A percentile compares a stretch with the other conserved stretches of the same genome.
Evolutionary conservation across 2,329 filamentous ascomycete genomes (phyloP).

Genomic region (Harringtonia lauricola): DNA sequence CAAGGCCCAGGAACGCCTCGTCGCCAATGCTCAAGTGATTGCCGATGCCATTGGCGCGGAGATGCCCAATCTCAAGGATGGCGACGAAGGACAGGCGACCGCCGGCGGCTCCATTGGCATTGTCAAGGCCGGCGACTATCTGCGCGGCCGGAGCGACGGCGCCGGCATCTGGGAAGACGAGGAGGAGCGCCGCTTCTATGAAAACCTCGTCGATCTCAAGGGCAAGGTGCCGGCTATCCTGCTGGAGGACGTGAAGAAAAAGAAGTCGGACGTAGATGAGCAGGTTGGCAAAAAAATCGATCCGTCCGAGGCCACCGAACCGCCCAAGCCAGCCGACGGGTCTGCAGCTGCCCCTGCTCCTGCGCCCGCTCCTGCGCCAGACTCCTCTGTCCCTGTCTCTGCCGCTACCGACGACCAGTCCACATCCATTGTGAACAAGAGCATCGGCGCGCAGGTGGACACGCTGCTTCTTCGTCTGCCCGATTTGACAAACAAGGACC

Average conservation of each 20-base stretch:
- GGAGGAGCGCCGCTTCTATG: conserved; percentile 94
- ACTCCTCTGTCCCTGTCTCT: too few species aligned
- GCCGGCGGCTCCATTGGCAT: conserved; percentile 76
- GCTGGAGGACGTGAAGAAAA: conserved; percentile 90
- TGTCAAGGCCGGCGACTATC: conserved; percentile 86
- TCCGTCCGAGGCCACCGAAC: conserved; percentile 28
- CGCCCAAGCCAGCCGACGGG: conserved; percentile 35
- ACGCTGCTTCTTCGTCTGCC: conserved; percentile 78
- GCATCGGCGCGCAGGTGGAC: conserved; percentile 93
- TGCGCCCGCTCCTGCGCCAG: conserved; percentile 23
- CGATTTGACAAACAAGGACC: conserved; percentile 82
- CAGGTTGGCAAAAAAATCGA: conserved; percentile 68
- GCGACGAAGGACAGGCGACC: conserved; percentile 55
- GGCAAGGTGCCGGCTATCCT: conserved; percentile 91
- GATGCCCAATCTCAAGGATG: conserved; percentile 87
- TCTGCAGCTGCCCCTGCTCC: background rate
- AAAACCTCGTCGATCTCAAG: conserved; percentile 89
- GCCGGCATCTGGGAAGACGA: conserved; percentile 98
- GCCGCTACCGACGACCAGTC: conserved; percentile 63
- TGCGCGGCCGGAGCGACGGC: conserved; percentile 80
- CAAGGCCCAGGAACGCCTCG: conserved; percentile 82
- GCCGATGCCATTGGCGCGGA: conserved; percentile 81
- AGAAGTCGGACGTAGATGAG: conserved; percentile 74
- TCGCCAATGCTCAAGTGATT: conserved; percentile 81
- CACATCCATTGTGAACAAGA: conserved; percentile 93